A percentile compares a stretch with the other conserved stretches of the same genome.
These are phyloP conservation scores for Thalassiosira ordinaria DNA, from an alignment of 352 stramenopile species.

Conservation along the genomic window DNA sequence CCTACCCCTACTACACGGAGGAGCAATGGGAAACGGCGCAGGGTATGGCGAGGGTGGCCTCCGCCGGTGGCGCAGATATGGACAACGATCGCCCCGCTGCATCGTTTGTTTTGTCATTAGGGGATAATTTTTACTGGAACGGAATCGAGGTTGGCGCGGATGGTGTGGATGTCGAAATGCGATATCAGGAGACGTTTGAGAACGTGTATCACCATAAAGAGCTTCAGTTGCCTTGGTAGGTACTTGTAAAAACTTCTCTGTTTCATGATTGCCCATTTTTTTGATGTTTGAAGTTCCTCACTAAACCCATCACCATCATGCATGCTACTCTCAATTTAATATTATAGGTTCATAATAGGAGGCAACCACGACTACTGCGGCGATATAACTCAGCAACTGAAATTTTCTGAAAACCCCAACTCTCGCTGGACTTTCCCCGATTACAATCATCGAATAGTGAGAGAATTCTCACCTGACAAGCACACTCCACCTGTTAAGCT, in stretches of 20 bases:
- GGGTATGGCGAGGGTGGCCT: constrained; percentile 51
- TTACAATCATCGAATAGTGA: constrained; percentile 41
- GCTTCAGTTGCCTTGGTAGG: constrained; percentile 45
- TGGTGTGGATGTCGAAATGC: constrained; percentile 1
- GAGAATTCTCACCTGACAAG: constrained; percentile 18
- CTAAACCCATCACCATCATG: too few species aligned
- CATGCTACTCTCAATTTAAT: too few species aligned
- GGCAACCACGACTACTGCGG: constrained; percentile 64
- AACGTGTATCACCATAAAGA: constrained; percentile 50
- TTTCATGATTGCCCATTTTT: too few species aligned
- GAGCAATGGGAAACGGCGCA: constrained; percentile 40
- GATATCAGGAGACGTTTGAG: constrained; percentile 55
- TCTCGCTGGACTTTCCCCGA: constrained; percentile 50
- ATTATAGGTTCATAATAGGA: constrained; percentile 41
- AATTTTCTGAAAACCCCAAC: constrained; percentile 25
- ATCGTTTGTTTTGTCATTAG: constrained; percentile 52
- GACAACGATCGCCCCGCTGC: constrained; percentile 11
- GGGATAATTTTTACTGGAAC: constrained; percentile 61
- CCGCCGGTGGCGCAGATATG: background rate
- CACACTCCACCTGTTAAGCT: constrained; percentile 27
- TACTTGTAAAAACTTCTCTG: constrained; percentile 2
- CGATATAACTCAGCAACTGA: constrained; percentile 50
- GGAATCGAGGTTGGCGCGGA: constrained; percentile 31
- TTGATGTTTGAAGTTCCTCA: too few species aligned
- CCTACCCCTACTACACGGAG: constrained; percentile 41